A percentile compares a stretch with the other conserved stretches of the same genome.
These are phyloP conservation scores for Melastoma malabathricum DNA, from an alignment of 345 rosid genomes.

Conservation along the genomic window DNA sequence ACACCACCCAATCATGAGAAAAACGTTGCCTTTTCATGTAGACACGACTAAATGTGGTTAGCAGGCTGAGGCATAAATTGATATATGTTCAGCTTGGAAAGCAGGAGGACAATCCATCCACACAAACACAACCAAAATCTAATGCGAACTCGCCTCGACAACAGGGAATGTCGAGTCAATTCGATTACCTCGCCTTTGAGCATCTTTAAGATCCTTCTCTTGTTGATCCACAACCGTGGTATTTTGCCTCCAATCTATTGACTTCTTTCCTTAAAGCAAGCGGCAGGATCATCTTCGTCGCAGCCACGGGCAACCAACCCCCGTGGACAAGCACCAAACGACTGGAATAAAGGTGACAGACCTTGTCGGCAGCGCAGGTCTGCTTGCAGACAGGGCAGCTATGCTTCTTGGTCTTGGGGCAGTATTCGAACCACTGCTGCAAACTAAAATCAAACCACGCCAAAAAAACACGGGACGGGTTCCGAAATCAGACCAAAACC, in stretches of 20 bases:
- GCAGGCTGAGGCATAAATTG: too few relatives aligned
- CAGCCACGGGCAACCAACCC: constrained; percentile 2
- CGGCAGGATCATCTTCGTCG: constrained; percentile 34
- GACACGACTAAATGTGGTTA: not conserved
- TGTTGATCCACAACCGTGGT: constrained; percentile 28
- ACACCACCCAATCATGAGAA: too few relatives aligned
- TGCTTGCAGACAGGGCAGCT: constrained; percentile 90
- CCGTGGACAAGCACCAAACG: constrained; percentile 45
- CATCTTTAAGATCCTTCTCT: constrained; percentile 34
- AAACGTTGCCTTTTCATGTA: too few relatives aligned
- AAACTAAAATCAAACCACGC: constrained; percentile 32
- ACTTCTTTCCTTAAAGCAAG: constrained; percentile 46
- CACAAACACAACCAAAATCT: too few relatives aligned
- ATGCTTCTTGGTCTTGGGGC: constrained; percentile 42
- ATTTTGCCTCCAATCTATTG: constrained; percentile 44
- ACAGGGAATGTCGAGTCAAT: not conserved
- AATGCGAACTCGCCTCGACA: too few relatives aligned
- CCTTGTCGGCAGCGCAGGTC: constrained; percentile 35
- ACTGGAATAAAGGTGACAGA: constrained; percentile 66
- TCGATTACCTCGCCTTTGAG: constrained; percentile 42
- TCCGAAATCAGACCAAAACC: not conserved
- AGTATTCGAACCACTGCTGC: constrained; percentile 98
- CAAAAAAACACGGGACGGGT: not conserved
- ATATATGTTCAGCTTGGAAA: too few relatives aligned
- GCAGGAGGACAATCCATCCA: too few relatives aligned